These are phyloP conservation scores for Poterioochromonas sp. DNA, from an alignment of 352 stramenopile genomes.

Conservation along the genomic window DNA sequence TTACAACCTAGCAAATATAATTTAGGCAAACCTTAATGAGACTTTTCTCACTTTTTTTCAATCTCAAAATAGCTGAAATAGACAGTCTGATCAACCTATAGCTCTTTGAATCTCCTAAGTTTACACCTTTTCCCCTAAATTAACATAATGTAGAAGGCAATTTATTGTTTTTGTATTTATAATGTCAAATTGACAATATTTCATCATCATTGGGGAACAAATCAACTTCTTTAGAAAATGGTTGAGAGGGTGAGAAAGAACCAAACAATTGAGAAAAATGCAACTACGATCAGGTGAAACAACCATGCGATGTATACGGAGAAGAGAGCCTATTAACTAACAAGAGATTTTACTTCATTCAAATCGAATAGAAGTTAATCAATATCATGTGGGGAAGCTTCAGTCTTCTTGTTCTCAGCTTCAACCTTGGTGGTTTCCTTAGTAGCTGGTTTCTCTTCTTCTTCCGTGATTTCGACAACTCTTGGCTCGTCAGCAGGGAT, in stretches of 20 bases:
- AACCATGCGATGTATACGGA: too few relatives aligned
- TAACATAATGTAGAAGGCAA: too few relatives aligned
- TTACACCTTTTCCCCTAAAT: not conserved
- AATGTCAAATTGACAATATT: too few relatives aligned
- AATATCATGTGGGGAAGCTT: not conserved
- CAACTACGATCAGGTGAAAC: too few relatives aligned
- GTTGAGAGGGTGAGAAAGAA: not conserved
- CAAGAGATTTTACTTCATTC: too few relatives aligned
- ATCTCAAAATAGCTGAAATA: too few relatives aligned
- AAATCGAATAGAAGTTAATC: not conserved
- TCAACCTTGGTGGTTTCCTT: not conserved
- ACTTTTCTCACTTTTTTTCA: not conserved
- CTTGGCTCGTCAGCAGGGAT: constrained; percentile 6
- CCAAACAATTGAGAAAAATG: too few relatives aligned
- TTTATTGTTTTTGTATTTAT: too few relatives aligned
- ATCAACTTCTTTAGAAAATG: too few relatives aligned
- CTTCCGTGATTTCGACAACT: not conserved
- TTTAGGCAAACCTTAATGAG: constrained; percentile 33
- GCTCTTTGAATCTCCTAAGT: not conserved
- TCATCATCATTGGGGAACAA: too few relatives aligned
- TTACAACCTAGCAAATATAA: constrained; percentile 53
- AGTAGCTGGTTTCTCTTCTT: not conserved
- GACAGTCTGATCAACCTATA: too few relatives aligned
- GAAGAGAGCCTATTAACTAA: too few relatives aligned
- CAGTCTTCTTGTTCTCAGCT: not conserved